Base-by-base conservation (phyloP, 2,329 filamentous ascomycete species). In the Trichoderma afroharzianum region DNA sequence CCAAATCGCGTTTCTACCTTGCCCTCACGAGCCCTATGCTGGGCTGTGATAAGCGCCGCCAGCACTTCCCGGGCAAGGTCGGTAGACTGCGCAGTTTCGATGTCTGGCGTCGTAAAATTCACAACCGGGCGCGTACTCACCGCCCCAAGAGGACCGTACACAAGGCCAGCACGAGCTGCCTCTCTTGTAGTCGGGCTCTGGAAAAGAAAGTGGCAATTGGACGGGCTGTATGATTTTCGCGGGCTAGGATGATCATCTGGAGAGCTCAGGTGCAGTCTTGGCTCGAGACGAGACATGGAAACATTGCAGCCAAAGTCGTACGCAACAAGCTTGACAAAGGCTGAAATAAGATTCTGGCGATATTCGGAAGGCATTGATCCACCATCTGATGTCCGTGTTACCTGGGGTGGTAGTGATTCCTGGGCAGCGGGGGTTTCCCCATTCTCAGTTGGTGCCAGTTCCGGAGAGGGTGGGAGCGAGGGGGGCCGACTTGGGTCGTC, bases 251-350 rank as follows among this genome's bases (percentile, higher is more conserved):
- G 77, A 73, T 74, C 77, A 70, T 77, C 74, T 3, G 80, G 78
- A n/a, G 82, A 82, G 63, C 81, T 82, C 66, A 91, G 78, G 59
- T 90, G 85, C 24, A 91, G 81, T 3, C 89, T 85, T 11, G 89
- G 89, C 75, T 91, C 89, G 28, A 83, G 82, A 53, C 88, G 85
- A 18, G 89, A 82, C 30, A 85, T 82, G 3, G 84, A 82, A 63
- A 90, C 86, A 74, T 87, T 91, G 79, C 89, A 91, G 64, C 88
- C 87, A 78, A 91, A 91, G 73, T 91, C 88, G 76, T 91, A 91
- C 21, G 88, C 85, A 18, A 91, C 85, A 5, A 91, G 84, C 78
- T 91, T 91, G 70, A 91, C 79, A 70, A 91, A 91, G 43, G 88
- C 85, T 3, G 85, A 83, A 14, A 89, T 74, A n/a, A 91, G 81